Evolutionary conservation across 768 basidiomycete species (phyloP), one percentile per base, ranked within the genome.

Genomic region (Tylopilus felleus): DNA sequence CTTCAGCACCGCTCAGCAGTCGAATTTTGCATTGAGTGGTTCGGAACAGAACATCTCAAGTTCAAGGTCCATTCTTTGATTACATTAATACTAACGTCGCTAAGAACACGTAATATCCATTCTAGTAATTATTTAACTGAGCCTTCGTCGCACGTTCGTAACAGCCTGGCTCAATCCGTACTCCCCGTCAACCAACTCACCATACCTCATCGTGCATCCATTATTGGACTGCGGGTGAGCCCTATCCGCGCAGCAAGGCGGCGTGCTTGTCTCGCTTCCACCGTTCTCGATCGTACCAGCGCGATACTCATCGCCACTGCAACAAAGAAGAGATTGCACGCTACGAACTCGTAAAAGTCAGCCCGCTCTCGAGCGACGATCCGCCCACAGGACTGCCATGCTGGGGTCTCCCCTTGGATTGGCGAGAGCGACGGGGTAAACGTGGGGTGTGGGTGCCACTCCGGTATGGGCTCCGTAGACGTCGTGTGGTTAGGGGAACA

Each of bases 321-420:
- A 2, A 84, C 84, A 64, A 97, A 86, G 13, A 87, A 59, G 28
- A 90, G 62, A 65, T 94, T 96, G 66, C 90, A 86, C 23, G 85
- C 92, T 8, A 95, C 72, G 70, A 97, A 98, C 68, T 97, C 93
- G 73, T 84, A 90, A 67, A 91, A 98, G 69, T 94, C 92, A 8
- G 80, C 86, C 41, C 86, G 82, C 71, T 98, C 94, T 56, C 82
- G 78, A 19, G 75, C 71, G 42, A 88, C 77, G 33, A 94, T 89
- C 57, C 92, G 91, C 4, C 94, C 95, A 62, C 95, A 98, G 5
- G 93, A 84, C 65, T 93, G 88, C 93, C 93, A 98, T 6, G 93
- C 93, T 4, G 86, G 85, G 1, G 81, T 83, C 71, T 86, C 84
- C 38, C 83, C 84, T 29, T 61, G 62, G 10, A 36, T 41, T 8